phyloP scores from a whole-genome alignment of 805 yeast species.

The Ogataea allantospora region DNA sequence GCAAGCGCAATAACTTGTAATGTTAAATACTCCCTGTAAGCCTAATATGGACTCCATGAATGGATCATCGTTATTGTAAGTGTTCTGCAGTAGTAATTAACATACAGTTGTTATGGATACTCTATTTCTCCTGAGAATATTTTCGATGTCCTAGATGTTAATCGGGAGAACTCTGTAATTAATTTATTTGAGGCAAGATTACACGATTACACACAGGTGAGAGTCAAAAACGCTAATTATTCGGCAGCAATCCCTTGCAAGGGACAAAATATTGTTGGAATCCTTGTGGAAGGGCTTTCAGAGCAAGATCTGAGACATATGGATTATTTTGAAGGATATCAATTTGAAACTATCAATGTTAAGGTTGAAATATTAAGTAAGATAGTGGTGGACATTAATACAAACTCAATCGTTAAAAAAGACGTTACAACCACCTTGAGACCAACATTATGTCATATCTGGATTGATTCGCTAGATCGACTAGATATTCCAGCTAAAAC shows the following conservation, averaged over 20 bases:
- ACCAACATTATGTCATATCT: conserved; percentile 6
- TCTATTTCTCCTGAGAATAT: conserved; percentile 14
- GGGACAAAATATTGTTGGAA: conserved; percentile 8
- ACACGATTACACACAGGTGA: conserved; percentile 10
- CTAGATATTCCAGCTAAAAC: neutral
- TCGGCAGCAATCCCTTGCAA: conserved; percentile 15
- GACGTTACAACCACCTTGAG: neutral
- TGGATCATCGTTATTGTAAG: conserved; percentile 13
- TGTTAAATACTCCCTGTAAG: neutral
- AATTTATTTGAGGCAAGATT: conserved; percentile 14
- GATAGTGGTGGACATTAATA: neutral
- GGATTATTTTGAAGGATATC: conserved; percentile 24
- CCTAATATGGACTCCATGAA: conserved; percentile 1
- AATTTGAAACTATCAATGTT: conserved; percentile 11
- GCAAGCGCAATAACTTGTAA: conserved; percentile 1
- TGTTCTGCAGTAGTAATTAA: neutral
- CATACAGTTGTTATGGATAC: conserved; percentile 20
- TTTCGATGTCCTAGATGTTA: conserved; percentile 15
- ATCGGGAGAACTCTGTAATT: conserved; percentile 5
- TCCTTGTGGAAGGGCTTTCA: conserved; percentile 14
- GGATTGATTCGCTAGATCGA: conserved; percentile 15
- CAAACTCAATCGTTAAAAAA: neutral
- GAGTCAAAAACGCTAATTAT: conserved; percentile 16
- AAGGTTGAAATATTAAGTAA: neutral
- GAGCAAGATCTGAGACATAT: conserved; percentile 15